Evolutionary conservation across 805 yeast species (phyloP).

Genomic region (Blastobotrys parvus): DNA sequence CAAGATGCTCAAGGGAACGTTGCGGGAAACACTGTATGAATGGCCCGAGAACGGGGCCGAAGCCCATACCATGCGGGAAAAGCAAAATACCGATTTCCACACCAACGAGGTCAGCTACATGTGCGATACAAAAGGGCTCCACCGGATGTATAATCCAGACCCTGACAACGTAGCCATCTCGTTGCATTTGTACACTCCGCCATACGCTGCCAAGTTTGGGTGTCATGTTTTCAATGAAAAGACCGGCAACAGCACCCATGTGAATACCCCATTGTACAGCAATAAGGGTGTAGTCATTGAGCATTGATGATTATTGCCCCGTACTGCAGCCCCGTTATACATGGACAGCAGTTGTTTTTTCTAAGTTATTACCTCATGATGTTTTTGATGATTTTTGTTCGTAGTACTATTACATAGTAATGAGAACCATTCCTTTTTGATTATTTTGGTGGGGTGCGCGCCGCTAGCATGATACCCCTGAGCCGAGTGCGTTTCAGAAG

Average conservation of each 20-base stretch:
- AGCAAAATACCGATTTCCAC: slow-evolving; percentile 23
- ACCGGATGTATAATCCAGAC: slow-evolving; percentile 46
- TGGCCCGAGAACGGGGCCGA: slow-evolving; percentile 32
- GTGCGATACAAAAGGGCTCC: slow-evolving; percentile 57
- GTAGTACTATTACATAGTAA: background rate
- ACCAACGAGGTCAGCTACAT: slow-evolving; percentile 51
- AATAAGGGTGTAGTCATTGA: slow-evolving; percentile 41
- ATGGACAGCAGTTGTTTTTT: background rate
- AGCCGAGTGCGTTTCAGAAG: no score
- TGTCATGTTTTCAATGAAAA: slow-evolving; percentile 37
- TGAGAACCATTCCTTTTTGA: background rate
- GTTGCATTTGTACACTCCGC: slow-evolving; percentile 69
- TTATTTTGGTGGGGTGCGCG: no score
- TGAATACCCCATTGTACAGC: slow-evolving; percentile 49
- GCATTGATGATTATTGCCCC: background rate
- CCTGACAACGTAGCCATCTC: slow-evolving; percentile 44
- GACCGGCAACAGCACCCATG: slow-evolving; percentile 44
- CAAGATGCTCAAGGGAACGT: slow-evolving; percentile 54
- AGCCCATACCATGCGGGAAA: slow-evolving; percentile 13
- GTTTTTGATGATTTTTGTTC: no score
- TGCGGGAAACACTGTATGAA: slow-evolving; percentile 50
- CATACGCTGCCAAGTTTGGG: slow-evolving; percentile 53
- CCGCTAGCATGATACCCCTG: no score
- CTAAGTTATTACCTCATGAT: no score
- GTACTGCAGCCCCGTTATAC: background rate